Evolutionary conservation across 148 eudicot genomes (phyloP).

Genomic region (Chenopodium berlandieri): DNA sequence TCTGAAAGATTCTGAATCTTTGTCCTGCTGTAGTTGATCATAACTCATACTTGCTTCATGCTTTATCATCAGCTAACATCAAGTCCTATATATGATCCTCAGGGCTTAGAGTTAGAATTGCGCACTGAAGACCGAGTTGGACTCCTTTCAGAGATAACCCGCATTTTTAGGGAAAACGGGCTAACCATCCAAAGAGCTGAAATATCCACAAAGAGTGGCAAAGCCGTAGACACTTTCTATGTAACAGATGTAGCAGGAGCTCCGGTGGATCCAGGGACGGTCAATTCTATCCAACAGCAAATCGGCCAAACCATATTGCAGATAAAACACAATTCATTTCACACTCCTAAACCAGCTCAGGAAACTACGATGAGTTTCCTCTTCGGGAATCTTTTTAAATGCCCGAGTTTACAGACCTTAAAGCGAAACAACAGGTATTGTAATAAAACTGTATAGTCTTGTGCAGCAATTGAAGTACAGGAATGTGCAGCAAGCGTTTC

Average conservation of each 20-base stretch:
- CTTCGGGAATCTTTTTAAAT: conserved; percentile 60
- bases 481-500: conserved; percentile 2
- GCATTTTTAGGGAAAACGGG: conserved; percentile 77
- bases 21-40: not conserved
- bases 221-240: conserved; percentile 68
- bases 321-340: conserved; percentile 49
- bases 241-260: conserved; percentile 73
- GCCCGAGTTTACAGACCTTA: conserved; percentile 23
- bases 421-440: conserved; percentile 21
- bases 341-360: conserved; percentile 39
- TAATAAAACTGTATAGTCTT: conserved; percentile 16
- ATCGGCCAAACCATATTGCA: conserved; percentile 56
- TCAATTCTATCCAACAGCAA: conserved; percentile 56
- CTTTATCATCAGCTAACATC: not conserved
- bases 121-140: conserved; percentile 75
- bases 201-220: conserved; percentile 62
- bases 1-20: not conserved
- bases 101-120: conserved; percentile 81
- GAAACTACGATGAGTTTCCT: conserved; percentile 60
- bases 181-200: conserved; percentile 69
- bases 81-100: conserved; percentile 8
- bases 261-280: conserved; percentile 55
- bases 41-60: not conserved
- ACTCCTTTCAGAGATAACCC: conserved; percentile 80
- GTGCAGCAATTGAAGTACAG: conserved; percentile 14